These are phyloP conservation scores for Curvularia sp. DNA, from an alignment of 2,329 filamentous ascomycete species.

Conservation along the genomic window DNA sequence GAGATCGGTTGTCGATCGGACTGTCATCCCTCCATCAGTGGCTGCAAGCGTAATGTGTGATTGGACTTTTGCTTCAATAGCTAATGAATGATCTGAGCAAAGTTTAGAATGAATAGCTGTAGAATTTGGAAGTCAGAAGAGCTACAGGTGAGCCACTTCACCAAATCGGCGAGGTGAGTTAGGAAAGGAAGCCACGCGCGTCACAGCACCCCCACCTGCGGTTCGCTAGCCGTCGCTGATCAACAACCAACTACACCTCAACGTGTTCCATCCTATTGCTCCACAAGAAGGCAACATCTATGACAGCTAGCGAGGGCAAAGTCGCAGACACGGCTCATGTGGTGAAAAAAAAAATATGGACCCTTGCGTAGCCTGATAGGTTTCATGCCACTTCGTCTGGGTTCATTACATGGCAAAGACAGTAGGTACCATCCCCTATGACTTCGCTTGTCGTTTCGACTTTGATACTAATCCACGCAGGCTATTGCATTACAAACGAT, in stretches of 20 bases:
- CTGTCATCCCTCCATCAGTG: neutral
- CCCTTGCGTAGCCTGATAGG: neutral
- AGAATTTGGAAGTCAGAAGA: neutral
- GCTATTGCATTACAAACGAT: neutral
- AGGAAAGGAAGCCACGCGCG: neutral
- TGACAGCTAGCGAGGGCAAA: neutral
- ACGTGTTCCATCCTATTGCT: neutral
- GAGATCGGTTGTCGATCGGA: neutral
- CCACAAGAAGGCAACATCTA: neutral
- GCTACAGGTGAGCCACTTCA: neutral
- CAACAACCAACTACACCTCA: neutral
- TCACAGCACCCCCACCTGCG: neutral
- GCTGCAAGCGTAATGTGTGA: neutral
- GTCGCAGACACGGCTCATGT: neutral
- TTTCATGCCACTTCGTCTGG: neutral
- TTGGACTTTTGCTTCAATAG: neutral
- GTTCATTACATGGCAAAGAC: neutral
- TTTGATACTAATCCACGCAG: neutral
- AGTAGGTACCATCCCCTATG: neutral
- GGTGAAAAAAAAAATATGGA: neutral
- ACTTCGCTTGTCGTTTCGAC: neutral
- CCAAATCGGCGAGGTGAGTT: neutral
- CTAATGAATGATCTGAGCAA: neutral
- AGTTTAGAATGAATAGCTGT: neutral
- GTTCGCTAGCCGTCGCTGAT: neutral